Evolutionary conservation across 306 rosid genomes (phyloP).

Genomic region (Crataegus laevigata): DNA sequence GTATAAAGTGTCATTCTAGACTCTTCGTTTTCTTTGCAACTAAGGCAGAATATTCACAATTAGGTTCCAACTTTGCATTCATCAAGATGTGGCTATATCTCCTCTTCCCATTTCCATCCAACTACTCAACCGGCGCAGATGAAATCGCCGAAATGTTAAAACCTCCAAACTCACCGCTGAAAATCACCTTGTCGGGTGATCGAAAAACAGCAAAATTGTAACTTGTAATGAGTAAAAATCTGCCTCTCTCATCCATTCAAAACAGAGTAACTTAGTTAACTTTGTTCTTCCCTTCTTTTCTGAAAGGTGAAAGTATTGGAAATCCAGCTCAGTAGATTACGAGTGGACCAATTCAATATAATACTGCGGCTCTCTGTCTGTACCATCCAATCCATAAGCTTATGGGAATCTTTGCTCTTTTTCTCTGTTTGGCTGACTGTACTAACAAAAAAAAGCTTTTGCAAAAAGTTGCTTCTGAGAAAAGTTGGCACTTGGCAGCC

Average conservation of each 20-base stretch:
- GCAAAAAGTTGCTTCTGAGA: neutral
- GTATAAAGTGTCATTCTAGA: neutral
- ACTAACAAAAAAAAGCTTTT: neutral
- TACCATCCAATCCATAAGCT: neutral
- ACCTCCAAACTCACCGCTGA: neutral
- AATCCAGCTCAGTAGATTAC: slow-evolving; percentile 12
- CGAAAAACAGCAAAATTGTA: neutral
- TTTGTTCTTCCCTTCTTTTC: neutral
- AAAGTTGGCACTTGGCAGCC: neutral
- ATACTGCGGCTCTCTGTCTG: neutral
- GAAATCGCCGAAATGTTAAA: neutral
- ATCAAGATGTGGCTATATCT: neutral
- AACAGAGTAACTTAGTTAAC: neutral
- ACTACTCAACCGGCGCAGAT: neutral
- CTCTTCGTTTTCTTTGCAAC: neutral
- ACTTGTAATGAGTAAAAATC: neutral
- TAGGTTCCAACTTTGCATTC: neutral
- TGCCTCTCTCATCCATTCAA: neutral
- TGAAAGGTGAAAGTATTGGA: slow-evolving; percentile 6
- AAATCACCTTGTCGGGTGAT: neutral
- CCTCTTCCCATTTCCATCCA: neutral
- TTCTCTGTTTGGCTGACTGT: slow-evolving; percentile 16
- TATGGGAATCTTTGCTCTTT: neutral
- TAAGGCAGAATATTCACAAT: neutral
- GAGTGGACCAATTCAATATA: slow-evolving; percentile 9